phyloP scores from a whole-genome alignment of 2,329 filamentous ascomycete species.

The Penicillium paneum region DNA sequence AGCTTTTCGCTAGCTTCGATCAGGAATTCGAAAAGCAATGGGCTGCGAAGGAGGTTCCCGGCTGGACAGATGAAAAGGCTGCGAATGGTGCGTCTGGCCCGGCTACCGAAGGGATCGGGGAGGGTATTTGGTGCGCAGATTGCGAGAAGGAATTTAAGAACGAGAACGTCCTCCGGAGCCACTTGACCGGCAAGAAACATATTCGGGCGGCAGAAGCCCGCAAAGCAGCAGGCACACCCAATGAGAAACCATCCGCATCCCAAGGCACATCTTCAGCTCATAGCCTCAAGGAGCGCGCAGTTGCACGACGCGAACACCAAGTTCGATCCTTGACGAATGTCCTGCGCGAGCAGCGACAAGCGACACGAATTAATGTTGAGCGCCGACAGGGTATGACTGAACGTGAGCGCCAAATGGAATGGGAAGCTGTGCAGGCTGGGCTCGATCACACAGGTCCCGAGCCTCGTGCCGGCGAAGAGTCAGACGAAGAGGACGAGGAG shows the following conservation, averaged over 20 bases:
- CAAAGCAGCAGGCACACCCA: conserved; percentile 43
- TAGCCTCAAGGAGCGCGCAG: conserved; percentile 78
- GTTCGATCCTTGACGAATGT: conserved; percentile 74
- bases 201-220: conserved; percentile 73
- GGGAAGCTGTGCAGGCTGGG: conserved; percentile 77
- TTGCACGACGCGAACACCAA: conserved; percentile 84
- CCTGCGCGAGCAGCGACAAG: conserved; percentile 82
- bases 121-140: conserved; percentile 82
- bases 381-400: conserved; percentile 97
- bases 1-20: conserved; percentile 71
- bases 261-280: conserved; percentile 24
- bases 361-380: conserved; percentile 92
- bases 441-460: conserved; percentile 40
- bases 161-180: conserved; percentile 86
- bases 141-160: conserved; percentile 96
- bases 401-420: conserved; percentile 86
- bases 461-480: conserved; percentile 53
- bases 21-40: conserved; percentile 80
- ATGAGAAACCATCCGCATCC: conserved; percentile 27
- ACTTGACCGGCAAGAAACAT: conserved; percentile 89
- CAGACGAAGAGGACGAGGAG: conserved; percentile 75
- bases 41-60: conserved; percentile 73
- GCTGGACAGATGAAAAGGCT: conserved; percentile 64
- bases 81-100: conserved; percentile 42
- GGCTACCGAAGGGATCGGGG: conserved; percentile 55